Evolutionary conservation across 1,139 yeast genomes (phyloP).

Genomic region (Candida smagusa): DNA sequence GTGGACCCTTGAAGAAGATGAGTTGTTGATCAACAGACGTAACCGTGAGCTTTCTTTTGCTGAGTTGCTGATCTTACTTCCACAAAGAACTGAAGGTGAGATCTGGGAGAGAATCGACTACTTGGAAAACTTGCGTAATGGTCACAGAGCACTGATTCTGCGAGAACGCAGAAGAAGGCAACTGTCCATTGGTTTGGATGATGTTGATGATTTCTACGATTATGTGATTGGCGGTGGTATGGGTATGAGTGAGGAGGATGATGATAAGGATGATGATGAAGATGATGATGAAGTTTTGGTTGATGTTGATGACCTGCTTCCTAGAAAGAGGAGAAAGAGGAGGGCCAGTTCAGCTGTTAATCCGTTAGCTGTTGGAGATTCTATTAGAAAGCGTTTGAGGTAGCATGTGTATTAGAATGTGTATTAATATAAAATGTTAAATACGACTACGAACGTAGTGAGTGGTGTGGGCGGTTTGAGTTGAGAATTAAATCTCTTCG

Average conservation of each 20-base stretch:
- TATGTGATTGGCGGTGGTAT: conserved; percentile 37
- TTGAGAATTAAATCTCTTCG: no score
- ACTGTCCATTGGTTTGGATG: conserved; percentile 43
- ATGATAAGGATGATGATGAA: conserved; percentile 17
- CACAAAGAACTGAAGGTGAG: conserved; percentile 72
- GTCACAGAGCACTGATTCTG: conserved; percentile 32
- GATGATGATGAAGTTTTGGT: conserved; percentile 38
- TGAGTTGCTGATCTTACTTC: conserved; percentile 70
- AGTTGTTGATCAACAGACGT: conserved; percentile 55
- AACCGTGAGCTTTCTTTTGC: conserved; percentile 64
- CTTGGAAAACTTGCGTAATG: conserved; percentile 47
- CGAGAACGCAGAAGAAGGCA: conserved; percentile 32
- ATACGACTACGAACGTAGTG: no score
- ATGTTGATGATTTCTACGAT: conserved; percentile 45
- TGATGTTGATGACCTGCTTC: conserved; percentile 35
- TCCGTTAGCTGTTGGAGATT: conserved; percentile 32
- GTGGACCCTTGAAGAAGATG: conserved; percentile 71
- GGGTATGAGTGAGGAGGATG: conserved; percentile 33
- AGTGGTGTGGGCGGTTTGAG: no score
- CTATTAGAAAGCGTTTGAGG: conserved; percentile 9
- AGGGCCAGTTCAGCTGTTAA: conserved; percentile 46
- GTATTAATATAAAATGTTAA: no score
- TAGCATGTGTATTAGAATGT: background rate
- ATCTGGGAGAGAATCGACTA: conserved; percentile 61
- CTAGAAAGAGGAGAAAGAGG: conserved; percentile 34